Evolutionary conservation across 495 filamentous ascomycete genomes (phyloP).

Genomic region (Penicillium cosmopolitanum): DNA sequence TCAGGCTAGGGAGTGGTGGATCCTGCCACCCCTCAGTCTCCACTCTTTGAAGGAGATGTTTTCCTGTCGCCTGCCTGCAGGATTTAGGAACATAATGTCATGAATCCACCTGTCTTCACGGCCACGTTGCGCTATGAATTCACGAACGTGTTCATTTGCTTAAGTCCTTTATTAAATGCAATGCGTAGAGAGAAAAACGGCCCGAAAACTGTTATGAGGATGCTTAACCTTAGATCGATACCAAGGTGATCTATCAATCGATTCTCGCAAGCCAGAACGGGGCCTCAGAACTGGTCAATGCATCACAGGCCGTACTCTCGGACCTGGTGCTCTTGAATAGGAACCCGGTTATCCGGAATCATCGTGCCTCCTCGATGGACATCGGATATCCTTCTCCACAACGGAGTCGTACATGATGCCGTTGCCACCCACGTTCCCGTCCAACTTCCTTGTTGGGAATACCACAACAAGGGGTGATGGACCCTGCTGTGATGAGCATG

Average conservation of each 20-base stretch:
- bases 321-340: conserved; percentile 1
- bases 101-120: conserved; percentile 6
- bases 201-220: not conserved
- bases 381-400: not conserved
- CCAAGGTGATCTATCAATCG: not conserved
- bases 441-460: not conserved
- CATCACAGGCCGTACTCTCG: not conserved
- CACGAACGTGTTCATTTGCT: conserved; percentile 1
- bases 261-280: not conserved
- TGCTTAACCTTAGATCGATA: not conserved
- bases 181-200: not conserved
- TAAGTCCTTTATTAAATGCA: not conserved
- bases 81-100: not conserved
- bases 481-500: not conserved
- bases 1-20: conserved; percentile 2
- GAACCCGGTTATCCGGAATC: not conserved
- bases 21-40: not conserved
- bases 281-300: not conserved
- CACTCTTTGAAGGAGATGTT: not conserved
- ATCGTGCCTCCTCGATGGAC: conserved; percentile 1
- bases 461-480: not conserved
- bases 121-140: not conserved
- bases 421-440: not conserved
- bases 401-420: not conserved
- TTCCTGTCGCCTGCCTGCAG: not conserved